These are phyloP conservation scores for Arachnomyces sp. DNA, from an alignment of 2,329 filamentous ascomycete species.

Conservation along the genomic window DNA sequence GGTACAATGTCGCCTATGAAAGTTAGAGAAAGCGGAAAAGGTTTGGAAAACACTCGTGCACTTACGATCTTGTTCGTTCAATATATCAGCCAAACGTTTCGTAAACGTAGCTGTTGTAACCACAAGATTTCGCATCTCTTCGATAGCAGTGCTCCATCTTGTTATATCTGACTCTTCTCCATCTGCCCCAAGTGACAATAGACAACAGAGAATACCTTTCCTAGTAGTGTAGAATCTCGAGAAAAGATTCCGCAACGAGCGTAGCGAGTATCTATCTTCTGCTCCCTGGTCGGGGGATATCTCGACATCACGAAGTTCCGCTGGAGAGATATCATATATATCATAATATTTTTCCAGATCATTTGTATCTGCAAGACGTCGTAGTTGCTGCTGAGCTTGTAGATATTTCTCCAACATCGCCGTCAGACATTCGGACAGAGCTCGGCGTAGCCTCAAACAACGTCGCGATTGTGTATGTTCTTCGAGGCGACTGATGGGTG, in stretches of 20 bases:
- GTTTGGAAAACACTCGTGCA: conserved; percentile 13
- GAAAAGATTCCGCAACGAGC: conserved; percentile 71
- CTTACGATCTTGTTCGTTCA: conserved; percentile 74
- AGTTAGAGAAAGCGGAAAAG: conserved; percentile 17
- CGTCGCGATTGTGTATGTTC: conserved; percentile 70
- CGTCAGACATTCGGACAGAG: conserved; percentile 62
- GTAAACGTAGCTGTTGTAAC: conserved; percentile 55
- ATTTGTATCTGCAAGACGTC: conserved; percentile 66
- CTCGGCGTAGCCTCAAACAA: conserved; percentile 70
- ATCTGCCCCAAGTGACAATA: conserved; percentile 77
- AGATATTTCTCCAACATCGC: conserved; percentile 65
- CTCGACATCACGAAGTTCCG: conserved; percentile 65
- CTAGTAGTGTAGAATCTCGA: conserved; percentile 73
- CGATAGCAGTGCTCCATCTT: conserved; percentile 70
- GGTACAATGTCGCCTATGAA: conserved; percentile 35
- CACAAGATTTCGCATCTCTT: conserved; percentile 63
- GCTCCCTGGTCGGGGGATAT: conserved; percentile 59
- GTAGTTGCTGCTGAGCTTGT: conserved; percentile 60
- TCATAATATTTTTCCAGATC: conserved; percentile 91
- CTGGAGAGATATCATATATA: conserved; percentile 70
- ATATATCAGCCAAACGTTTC: conserved; percentile 58
- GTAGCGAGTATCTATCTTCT: conserved; percentile 70
- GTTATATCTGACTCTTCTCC: conserved; percentile 68
- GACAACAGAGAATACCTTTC: conserved; percentile 79
- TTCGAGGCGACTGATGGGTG: conserved; percentile 87